Base-by-base conservation (phyloP, 225 moss, liverwort and hornwort species). In the Physcomitrium patens region DNA sequence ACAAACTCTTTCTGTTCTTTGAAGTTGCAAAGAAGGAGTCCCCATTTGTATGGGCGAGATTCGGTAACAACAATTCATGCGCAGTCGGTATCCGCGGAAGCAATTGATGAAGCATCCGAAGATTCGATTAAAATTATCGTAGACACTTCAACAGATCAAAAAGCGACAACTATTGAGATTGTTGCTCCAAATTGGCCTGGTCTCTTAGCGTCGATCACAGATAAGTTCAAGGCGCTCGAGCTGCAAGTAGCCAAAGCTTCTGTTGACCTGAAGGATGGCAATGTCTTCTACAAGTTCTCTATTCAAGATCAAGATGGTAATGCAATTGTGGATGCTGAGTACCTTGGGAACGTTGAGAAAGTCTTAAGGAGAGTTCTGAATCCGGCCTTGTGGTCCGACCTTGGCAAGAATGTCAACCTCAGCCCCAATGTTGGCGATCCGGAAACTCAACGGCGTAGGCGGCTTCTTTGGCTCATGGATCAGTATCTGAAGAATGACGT, bases 401-500 rank as follows among this genome's bases (percentile, higher is more conserved):
- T 85, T 37, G 82, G 85, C 53, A 86, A 82, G 76, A 65, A 80
- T 69, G 68, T 84, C 59, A 72, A 71, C 63, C 65, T 84, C 50
- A 80, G 45, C 63, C 78, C 75, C 42, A 67, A 60, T 31, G 63
- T 73, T 70, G 87, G 77, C 51, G 80, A 84, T 70, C 67, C 74
- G 47, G 90, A 89, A 42, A 71, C 82, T 52, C 80, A 88, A 71
- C 82, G 90, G 41, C 88, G 86, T 80, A 85, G 91, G 75, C 83
- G 85, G 57, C 86, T 91, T 52, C 81, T 95, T 43, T 93, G 95
- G 77, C 86, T 95, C 7, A 93, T 95, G 91, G 95, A 95, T 65
- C 91, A 84, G 65, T 91, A 91, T 72, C 54, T 93, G 76, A 89
- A 90, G 74, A 93, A 95, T 71, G 95, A 95, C 71, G 88, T 95